phyloP scores from a whole-genome alignment of 2,329 filamentous ascomycete species.

The Nigrospora oryzae region DNA sequence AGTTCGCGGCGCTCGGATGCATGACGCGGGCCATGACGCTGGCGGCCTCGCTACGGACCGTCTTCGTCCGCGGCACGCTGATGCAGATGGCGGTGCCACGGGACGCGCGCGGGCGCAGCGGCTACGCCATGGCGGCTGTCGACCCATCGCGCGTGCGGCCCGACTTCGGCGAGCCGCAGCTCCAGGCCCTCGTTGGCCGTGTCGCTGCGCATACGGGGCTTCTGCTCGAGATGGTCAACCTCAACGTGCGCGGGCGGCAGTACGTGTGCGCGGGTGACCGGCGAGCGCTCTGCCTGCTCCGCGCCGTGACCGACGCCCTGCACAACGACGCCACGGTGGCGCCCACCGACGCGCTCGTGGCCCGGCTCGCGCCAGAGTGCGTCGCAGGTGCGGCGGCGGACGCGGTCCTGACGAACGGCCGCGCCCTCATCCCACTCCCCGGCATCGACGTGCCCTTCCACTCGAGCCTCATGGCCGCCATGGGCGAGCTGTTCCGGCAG shows the following conservation, averaged over 20 bases:
- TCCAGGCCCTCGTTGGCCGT: no score
- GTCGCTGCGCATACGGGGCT: no score
- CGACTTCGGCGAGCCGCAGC: background rate
- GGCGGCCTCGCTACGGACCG: constrained; percentile 91
- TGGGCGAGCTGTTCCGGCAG: background rate
- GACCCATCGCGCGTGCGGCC: constrained; percentile 51
- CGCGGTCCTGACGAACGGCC: background rate
- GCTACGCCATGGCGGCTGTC: constrained; percentile 98
- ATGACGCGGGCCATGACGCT: constrained; percentile 99
- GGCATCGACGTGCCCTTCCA: constrained; percentile 1
- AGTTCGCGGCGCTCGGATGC: constrained; percentile 94
- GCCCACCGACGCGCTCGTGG: background rate
- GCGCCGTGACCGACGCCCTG: background rate
- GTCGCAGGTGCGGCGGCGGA: background rate
- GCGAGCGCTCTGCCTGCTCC: background rate
- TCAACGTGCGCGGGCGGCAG: background rate
- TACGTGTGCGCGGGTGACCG: background rate
- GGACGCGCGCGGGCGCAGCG: constrained; percentile 83
- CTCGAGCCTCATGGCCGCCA: background rate
- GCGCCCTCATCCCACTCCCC: background rate
- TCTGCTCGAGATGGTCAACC: constrained; percentile 73
- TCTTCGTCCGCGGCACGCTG: constrained; percentile 96
- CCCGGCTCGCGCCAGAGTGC: background rate
- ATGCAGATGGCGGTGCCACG: constrained; percentile 99
- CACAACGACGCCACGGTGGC: background rate